phyloP scores from a whole-genome alignment of 1,139 yeast species.

The Debaryomycetaceae sp. region DNA sequence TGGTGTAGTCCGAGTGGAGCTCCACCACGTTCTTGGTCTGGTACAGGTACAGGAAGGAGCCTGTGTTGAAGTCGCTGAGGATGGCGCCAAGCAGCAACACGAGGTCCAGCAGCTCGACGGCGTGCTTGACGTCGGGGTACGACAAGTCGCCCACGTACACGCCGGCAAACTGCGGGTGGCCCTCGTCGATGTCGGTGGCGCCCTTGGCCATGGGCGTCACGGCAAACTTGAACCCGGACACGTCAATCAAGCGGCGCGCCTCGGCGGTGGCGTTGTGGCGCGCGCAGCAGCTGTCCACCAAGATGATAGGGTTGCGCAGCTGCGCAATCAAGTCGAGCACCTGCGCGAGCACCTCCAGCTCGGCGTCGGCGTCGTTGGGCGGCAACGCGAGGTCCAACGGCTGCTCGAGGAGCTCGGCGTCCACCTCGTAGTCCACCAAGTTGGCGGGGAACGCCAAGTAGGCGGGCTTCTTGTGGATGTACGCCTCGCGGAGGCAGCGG shows the following conservation, averaged over 20 bases:
- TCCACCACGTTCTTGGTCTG: slow-evolving; percentile 76
- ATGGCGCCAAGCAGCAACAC: slow-evolving; percentile 77
- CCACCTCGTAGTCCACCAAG: slow-evolving; percentile 63
- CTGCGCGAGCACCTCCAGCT: slow-evolving; percentile 27
- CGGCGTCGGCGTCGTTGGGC: slow-evolving; percentile 41
- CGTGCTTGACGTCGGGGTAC: slow-evolving; percentile 67
- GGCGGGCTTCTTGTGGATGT: slow-evolving; percentile 73
- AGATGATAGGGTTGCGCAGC: slow-evolving; percentile 29
- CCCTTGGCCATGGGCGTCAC: slow-evolving; percentile 35
- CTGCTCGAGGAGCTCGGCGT: slow-evolving; percentile 49
- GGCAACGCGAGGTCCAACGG: slow-evolving; percentile 62
- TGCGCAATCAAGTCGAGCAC: slow-evolving; percentile 23
- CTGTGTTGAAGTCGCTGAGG: slow-evolving; percentile 85
- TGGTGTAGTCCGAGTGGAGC: slow-evolving; percentile 85
- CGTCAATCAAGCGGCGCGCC: slow-evolving; percentile 26
- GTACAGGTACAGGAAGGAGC: slow-evolving; percentile 80
- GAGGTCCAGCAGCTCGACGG: slow-evolving; percentile 75
- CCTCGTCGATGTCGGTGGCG: slow-evolving; percentile 26
- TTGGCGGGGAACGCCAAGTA: slow-evolving; percentile 82
- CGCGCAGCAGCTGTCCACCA: slow-evolving; percentile 35
- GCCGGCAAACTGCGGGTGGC: slow-evolving; percentile 75
- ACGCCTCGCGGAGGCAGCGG: slow-evolving; percentile 69
- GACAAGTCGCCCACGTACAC: slow-evolving; percentile 82
- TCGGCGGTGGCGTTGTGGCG: slow-evolving; percentile 31
- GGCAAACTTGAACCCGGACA: slow-evolving; percentile 27